Evolutionary conservation across 768 basidiomycete species (phyloP).

Genomic region (Mycena rebaudengoi): DNA sequence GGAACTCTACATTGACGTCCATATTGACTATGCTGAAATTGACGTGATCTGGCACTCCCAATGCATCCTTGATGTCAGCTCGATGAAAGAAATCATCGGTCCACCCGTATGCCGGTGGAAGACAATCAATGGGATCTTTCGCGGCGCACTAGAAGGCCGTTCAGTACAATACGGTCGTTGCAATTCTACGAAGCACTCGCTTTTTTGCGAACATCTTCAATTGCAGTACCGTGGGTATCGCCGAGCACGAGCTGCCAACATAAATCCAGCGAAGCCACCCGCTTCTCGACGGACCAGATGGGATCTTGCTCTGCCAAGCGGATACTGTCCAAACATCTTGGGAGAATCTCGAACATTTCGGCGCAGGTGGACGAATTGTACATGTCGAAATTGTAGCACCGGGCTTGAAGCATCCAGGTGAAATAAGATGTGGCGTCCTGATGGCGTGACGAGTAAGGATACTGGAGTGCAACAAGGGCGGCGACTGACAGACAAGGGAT

Average conservation of each 20-base stretch:
- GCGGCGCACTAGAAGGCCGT: constrained; percentile 13
- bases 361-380: constrained; percentile 39
- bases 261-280: no score
- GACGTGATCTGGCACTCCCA: constrained; percentile 28
- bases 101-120: constrained; percentile 27
- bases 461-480: no score
- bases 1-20: constrained; percentile 23
- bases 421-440: constrained; percentile 37
- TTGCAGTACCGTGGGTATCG: no score
- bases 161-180: no score
- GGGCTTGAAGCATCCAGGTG: constrained; percentile 37
- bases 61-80: constrained; percentile 13
- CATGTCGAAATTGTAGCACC: constrained; percentile 33
- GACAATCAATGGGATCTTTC: constrained; percentile 9
- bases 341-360: constrained; percentile 29
- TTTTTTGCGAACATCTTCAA: no score
- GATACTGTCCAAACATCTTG: constrained; percentile 34
- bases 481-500: constrained; percentile 30
- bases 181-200: no score
- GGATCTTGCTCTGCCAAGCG: no score
- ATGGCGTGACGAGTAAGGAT: not conserved
- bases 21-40: constrained; percentile 22
- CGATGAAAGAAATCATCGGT: constrained; percentile 25
- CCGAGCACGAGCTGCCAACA: no score
- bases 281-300: no score